Evolutionary conservation across 2,329 filamentous ascomycete species (phyloP), one percentile per base, ranked within the genome.

Genomic region (Diaporthe citrichinensis): DNA sequence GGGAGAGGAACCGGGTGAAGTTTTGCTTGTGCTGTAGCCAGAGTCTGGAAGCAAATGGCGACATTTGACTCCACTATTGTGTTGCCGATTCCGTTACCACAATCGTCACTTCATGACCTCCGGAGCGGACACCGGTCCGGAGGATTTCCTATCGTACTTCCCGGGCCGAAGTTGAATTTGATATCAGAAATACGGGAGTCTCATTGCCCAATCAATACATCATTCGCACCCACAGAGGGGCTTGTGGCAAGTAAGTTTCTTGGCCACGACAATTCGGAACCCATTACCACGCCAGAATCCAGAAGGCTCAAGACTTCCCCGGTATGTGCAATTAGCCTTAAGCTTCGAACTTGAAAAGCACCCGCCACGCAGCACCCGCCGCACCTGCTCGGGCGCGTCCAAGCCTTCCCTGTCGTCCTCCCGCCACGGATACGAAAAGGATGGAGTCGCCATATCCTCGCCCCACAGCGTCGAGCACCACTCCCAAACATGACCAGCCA

Each of bases 51-150:
- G 34, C 28, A 2, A 34, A 57, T 57, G 25, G 55, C 55, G 55
- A 57, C 55, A 57, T 57, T 10, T 15, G 8, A 17, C 55, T 57
- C 55, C 55, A 57, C 55, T 57, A 57, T 57, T 57, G 17, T 57
- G 55, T 34, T 36, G 4, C 17, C 17, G 8, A 31, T 10, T 0
- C 9, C 1, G 0, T 12, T 34, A 34, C 7, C 1, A 14, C 36
- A 39, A 14, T 39, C 2, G 36, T 14, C 36, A 39, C 10, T 39
- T 12, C 10, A 39, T 39, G 12, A 0, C 9, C 12, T 2, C 2
- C 12, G 36, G 3, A 0, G 46, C 49, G 4, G 28, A 7, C 28
- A 57, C 55, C 55, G 55, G 55, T 9, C 28, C 55, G 55, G 28
- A 23, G 0, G 10, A 23, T 8, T 57, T 6, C 7, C 20, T 39